Evolutionary conservation across 148 eudicot species (phyloP).

Genomic region (Rhododendron griersonianum): DNA sequence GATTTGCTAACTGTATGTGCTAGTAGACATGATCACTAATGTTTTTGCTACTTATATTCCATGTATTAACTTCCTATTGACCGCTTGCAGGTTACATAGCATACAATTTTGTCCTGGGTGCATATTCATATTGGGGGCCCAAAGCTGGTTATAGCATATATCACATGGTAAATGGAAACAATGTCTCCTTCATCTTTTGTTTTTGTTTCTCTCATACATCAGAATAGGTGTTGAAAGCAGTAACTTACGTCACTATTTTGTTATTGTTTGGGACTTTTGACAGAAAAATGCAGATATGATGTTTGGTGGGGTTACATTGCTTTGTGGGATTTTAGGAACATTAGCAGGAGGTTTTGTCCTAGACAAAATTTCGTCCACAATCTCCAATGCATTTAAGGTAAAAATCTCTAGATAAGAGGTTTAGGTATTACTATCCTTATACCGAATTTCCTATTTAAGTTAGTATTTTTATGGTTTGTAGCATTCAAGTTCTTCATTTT

Average conservation of each 20-base stretch:
- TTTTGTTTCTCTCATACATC: neutral
- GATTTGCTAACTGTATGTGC: neutral
- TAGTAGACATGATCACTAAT: neutral
- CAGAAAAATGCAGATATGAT: conserved; percentile 79
- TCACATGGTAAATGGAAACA: conserved; percentile 58
- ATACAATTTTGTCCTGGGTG: conserved; percentile 96
- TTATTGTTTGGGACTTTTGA: conserved; percentile 8
- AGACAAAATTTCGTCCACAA: conserved; percentile 64
- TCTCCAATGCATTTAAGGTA: conserved; percentile 95
- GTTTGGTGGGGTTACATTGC: conserved; percentile 78
- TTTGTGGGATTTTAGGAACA: conserved; percentile 81
- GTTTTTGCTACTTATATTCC: neutral
- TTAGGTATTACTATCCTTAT: neutral
- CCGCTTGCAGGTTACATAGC: conserved; percentile 70
- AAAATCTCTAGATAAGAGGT: neutral
- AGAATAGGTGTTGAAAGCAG: neutral
- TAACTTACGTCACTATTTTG: neutral
- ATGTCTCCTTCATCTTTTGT: neutral
- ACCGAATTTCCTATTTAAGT: neutral
- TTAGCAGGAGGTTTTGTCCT: conserved; percentile 78
- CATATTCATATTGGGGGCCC: conserved; percentile 99
- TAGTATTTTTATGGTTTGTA: neutral
- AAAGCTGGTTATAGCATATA: conserved; percentile 94
- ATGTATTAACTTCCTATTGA: conserved; percentile 1
- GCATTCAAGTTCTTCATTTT: conserved; percentile 7